These are phyloP conservation scores for Acacia pycnantha DNA, from an alignment of 331 rosid species.

Conservation along the genomic window DNA sequence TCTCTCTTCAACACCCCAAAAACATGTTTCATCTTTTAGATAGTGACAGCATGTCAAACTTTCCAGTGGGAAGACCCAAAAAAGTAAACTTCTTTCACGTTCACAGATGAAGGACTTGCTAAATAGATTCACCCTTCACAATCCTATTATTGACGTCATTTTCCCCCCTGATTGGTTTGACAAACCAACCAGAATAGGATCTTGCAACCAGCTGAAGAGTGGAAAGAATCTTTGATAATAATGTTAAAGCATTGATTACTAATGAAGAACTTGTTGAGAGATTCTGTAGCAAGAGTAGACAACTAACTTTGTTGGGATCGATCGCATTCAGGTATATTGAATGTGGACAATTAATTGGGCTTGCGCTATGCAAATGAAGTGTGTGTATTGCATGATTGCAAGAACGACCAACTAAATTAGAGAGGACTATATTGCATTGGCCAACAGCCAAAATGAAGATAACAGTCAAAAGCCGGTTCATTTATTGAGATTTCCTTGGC, in stretches of 20 bases:
- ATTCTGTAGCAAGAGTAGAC: conserved; percentile 20
- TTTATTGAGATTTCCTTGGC: conserved; percentile 14
- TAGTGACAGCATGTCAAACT: background rate
- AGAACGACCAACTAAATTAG: background rate
- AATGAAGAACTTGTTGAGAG: conserved; percentile 8
- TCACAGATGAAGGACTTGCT: background rate
- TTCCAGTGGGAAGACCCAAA: background rate
- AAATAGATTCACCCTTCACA: background rate
- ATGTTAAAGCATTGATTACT: conserved; percentile 29
- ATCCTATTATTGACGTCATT: conserved; percentile 5
- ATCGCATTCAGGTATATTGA: background rate
- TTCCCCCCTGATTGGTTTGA: background rate
- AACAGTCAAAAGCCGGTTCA: conserved; percentile 19
- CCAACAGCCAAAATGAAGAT: conserved; percentile 19
- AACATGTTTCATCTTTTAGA: conserved; percentile 13
- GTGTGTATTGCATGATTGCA: conserved; percentile 30
- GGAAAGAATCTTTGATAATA: conserved; percentile 25
- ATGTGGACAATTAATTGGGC: conserved; percentile 25
- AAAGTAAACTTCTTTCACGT: background rate
- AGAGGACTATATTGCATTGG: conserved; percentile 9
- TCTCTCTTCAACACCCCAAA: background rate
- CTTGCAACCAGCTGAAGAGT: conserved; percentile 10
- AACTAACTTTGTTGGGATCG: conserved; percentile 8
- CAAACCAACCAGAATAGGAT: conserved; percentile 22
- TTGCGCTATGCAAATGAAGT: conserved; percentile 3